These are phyloP conservation scores for Cryptococcus floricola DNA, from an alignment of 1,284 basidiomycete genomes.

Conservation along the genomic window DNA sequence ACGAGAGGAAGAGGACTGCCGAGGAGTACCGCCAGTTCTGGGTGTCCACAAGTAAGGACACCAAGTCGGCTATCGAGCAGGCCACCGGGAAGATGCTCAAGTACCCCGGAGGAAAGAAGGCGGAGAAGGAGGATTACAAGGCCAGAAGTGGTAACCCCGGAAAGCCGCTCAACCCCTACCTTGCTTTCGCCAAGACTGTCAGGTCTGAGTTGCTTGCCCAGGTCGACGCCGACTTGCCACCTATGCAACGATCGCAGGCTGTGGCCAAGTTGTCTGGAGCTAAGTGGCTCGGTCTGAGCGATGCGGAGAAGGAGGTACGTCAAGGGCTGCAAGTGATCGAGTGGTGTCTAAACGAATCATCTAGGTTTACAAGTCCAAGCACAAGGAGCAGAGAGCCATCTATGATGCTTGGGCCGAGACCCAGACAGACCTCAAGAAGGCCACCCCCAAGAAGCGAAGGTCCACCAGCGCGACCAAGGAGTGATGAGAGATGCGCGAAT, in stretches of 20 bases:
- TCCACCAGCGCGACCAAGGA: no score
- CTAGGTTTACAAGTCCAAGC: slow-evolving; percentile 19
- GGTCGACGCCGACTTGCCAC: slow-evolving; percentile 4
- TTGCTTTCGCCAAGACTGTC: slow-evolving; percentile 17
- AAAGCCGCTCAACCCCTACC: slow-evolving; percentile 29
- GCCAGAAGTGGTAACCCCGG: slow-evolving; percentile 28
- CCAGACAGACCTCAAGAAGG: slow-evolving; percentile 6
- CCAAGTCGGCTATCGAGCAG: slow-evolving; percentile 19
- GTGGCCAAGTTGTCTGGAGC: slow-evolving; percentile 25
- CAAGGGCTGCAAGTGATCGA: not conserved
- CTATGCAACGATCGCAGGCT: not conserved
- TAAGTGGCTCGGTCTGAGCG: slow-evolving; percentile 28
- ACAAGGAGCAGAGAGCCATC: slow-evolving; percentile 16
- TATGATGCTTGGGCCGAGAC: slow-evolving; percentile 22
- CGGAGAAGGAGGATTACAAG: slow-evolving; percentile 11
- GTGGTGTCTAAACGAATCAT: not conserved
- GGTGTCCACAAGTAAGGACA: slow-evolving; percentile 20
- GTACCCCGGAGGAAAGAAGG: slow-evolving; percentile 22
- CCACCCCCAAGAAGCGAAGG: no score
- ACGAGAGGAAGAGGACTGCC: slow-evolving; percentile 11
- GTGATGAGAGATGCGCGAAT: no score
- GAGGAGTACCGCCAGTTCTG: slow-evolving; percentile 27
- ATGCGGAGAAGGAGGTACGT: slow-evolving; percentile 35
- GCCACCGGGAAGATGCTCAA: slow-evolving; percentile 24
- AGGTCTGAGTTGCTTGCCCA: slow-evolving; percentile 3